Base-by-base conservation (phyloP, 2,329 filamentous ascomycete genomes). In the Coniella lustricola region DNA sequence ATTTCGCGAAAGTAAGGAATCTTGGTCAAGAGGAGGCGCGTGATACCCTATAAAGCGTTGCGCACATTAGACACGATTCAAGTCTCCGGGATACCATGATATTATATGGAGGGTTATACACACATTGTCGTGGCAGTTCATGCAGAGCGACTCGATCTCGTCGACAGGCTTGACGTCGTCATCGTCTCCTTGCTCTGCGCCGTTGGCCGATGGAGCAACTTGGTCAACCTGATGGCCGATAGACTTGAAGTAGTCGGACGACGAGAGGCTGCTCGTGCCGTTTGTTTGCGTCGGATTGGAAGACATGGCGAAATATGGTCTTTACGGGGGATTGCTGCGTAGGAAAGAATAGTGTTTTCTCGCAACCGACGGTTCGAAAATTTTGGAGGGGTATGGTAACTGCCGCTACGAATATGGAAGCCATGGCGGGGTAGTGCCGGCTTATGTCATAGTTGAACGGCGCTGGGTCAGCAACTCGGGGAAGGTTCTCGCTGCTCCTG, bases 1-100 rank as follows among this genome's bases (percentile, higher is more conserved):
- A 98, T 84, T 67, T 98, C 91, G 71, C 90, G 89, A 75, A 98
- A 98, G 76, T 89, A 97, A 14, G 93, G 93, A 48, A 98, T 96
- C 56, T 82, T 82, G 14, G 94, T 95, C 47, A 98, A 81, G 37
- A 98, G 81, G 18, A 98, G 79, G 51, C 85, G 80, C 13, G 93
- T 98, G 1, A 74, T 79, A 60, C 93, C 93, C 87, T 94, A 53
- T 5, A 13, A n/a, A n/a, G n/a, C n/a, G n/a, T 2, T 17, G 8
- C 37, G 18, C 37, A 38, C 33, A 17, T 46, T 33, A 38, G 32
- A 20, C 20, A 3, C 7, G 12, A 18, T 45, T 9, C 7, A 7
- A 3, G 10, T 20, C 8, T 9, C 9, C 17, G n/a, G 25, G 14
- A 42, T 22, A 18, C 12, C 17, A 13, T 16, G 36, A 7, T 14